Percentiles rank a stretch among this genome's conserved stretches.
Conservation (phyloP, 352 stramenopile genomes). For the Aphanomyces invadans region DNA sequence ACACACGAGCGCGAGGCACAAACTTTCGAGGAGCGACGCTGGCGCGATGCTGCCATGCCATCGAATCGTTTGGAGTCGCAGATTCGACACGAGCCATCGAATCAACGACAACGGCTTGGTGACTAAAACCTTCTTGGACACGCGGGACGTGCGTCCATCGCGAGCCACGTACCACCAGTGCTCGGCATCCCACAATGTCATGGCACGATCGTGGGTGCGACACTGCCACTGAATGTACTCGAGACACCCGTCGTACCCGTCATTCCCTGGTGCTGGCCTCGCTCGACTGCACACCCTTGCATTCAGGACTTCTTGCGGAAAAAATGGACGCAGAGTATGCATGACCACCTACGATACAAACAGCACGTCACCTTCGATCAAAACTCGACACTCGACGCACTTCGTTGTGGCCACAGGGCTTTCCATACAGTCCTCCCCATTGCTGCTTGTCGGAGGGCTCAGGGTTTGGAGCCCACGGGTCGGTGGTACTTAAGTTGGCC, state of each 20-base stretch:
- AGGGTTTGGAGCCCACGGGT: slow-evolving; percentile 61
- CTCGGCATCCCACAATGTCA: slow-evolving; percentile 83
- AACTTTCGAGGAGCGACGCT: neutral
- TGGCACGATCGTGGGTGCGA: slow-evolving; percentile 30
- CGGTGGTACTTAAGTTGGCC: slow-evolving; percentile 25
- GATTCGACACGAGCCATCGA: slow-evolving; percentile 10
- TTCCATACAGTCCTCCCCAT: slow-evolving; percentile 80
- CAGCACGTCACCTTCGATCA: neutral
- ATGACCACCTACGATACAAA: slow-evolving; percentile 42
- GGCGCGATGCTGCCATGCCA: slow-evolving; percentile 8
- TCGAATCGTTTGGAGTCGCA: slow-evolving; percentile 11
- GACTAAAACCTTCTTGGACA: slow-evolving; percentile 41
- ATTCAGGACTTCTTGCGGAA: slow-evolving; percentile 83
- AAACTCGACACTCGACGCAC: slow-evolving; percentile 9
- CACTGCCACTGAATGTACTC: slow-evolving; percentile 75
- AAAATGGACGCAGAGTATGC: slow-evolving; percentile 76
- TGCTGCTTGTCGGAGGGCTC: slow-evolving; percentile 51
- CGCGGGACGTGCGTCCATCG: slow-evolving; percentile 37
- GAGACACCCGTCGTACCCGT: slow-evolving; percentile 83
- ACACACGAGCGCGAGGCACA: neutral
- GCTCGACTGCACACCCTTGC: slow-evolving; percentile 73
- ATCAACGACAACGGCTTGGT: slow-evolving; percentile 10
- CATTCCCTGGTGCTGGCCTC: slow-evolving; percentile 77
- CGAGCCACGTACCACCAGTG: slow-evolving; percentile 62
- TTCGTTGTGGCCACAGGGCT: slow-evolving; percentile 86